These are phyloP conservation scores for Claviceps purpurea DNA, from an alignment of 2,329 filamentous ascomycete genomes.

Conservation along the genomic window DNA sequence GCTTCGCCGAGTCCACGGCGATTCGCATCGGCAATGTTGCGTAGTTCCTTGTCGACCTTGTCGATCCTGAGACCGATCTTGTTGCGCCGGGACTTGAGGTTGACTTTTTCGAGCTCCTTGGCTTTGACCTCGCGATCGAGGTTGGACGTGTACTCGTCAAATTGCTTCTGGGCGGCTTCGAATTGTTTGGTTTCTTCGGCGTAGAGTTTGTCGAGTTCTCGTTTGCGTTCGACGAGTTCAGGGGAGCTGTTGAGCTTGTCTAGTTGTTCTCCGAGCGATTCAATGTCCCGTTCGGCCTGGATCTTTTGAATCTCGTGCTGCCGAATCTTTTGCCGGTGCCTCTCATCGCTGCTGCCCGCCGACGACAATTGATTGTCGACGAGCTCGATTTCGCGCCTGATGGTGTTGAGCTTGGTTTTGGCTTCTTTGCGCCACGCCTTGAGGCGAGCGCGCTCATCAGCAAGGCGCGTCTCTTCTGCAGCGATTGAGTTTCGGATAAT, in stretches of 20 bases:
- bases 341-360: constrained; percentile 61
- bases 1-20: constrained; percentile 50
- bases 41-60: constrained; percentile 61
- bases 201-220: constrained; percentile 37
- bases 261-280: constrained; percentile 42
- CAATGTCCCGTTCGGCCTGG: constrained; percentile 44
- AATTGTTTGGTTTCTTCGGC: constrained; percentile 44
- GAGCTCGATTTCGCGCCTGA: constrained; percentile 63
- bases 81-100: constrained; percentile 54
- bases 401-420: constrained; percentile 50
- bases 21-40: constrained; percentile 57
- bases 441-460: constrained; percentile 54
- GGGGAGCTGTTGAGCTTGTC: constrained; percentile 52
- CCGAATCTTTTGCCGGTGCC: constrained; percentile 58
- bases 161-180: constrained; percentile 40
- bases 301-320: constrained; percentile 64
- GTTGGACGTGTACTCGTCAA: constrained; percentile 44
- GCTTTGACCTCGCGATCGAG: constrained; percentile 50
- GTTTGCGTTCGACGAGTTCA: constrained; percentile 45
- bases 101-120: constrained; percentile 50
- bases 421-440: constrained; percentile 64
- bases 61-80: constrained; percentile 57
- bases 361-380: constrained; percentile 53
- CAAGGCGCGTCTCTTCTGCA: constrained; percentile 55
- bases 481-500: constrained; percentile 66